Base-by-base conservation (phyloP, 768 basidiomycete species). In the Tephrocybe sp. region DNA sequence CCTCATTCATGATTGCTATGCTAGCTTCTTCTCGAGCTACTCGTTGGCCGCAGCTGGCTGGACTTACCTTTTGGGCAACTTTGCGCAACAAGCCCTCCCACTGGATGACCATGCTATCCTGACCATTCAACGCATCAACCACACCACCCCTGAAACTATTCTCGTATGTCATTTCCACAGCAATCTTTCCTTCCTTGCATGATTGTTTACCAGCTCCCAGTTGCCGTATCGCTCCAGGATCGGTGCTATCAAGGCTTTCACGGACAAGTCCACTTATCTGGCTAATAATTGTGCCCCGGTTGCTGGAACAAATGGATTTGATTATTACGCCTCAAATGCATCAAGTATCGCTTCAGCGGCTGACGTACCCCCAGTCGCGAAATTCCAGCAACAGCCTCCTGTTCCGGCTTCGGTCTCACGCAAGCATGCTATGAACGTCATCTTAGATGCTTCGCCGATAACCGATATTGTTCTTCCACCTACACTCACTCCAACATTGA, bases 211-310 rank as follows among this genome's bases (percentile, higher is more conserved):
- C 30, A 22, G 16, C 22, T 34, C n/a, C 31, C 38, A 83, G 80
- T 61, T 83, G 45, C 81, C 82, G 11, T 84, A 80, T 61, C 77
- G 78, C 30, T 81, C 80, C 3, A 73, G 78, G 34, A 70, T 82
- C 52, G 73, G 74, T 1, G 59, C 61, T 9, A 66, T 77, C 21
- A 68, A 67, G 18, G 59, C 69, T 15, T 84, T 81, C 59, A 77
- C 76, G 1, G 72, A 81, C 58, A 61, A 64, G 2, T 64, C 66
- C 8, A 76, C 79, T 8, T 81, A 75, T 61, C 69, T 74, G 22
- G 68, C 67, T 19, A 77, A 76, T 49, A 83, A 83, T 57, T 83
- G 82, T 57, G 61, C 72, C 7, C 77, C 78, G 12, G 69, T 66
- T 7, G 49, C 56, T 2, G 70, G 61, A 23, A 83, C 81, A 2